These are phyloP conservation scores for Picochlorum sp. DNA, from an alignment of 139 green algal species.

Conservation along the genomic window DNA sequence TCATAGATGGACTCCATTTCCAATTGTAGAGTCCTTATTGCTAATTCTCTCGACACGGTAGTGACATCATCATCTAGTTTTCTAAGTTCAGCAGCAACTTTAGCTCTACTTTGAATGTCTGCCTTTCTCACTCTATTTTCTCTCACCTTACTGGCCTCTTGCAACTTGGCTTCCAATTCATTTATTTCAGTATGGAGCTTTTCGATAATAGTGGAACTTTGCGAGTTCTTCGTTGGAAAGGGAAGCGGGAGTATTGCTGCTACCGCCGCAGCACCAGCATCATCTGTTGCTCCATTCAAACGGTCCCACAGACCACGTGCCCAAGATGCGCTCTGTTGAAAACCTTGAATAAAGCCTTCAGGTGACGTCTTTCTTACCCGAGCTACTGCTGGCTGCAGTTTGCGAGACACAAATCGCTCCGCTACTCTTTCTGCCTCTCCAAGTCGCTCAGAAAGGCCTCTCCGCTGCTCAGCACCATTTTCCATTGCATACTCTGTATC, in stretches of 20 bases:
- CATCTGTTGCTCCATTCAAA: conserved; percentile 43
- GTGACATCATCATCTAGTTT: conserved; percentile 66
- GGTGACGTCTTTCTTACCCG: conserved; percentile 17
- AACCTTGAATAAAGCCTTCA: conserved; percentile 36
- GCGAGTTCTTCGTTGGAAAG: conserved; percentile 11
- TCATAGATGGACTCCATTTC: conserved; percentile 84
- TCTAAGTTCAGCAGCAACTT: conserved; percentile 61
- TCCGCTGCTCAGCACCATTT: neutral
- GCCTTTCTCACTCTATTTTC: conserved; percentile 64
- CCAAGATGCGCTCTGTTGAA: conserved; percentile 35
- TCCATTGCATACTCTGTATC: neutral
- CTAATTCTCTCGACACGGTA: conserved; percentile 18
- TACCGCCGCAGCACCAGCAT: conserved; percentile 2
- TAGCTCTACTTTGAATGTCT: conserved; percentile 34
- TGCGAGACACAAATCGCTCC: conserved; percentile 53
- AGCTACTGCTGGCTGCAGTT: conserved; percentile 44
- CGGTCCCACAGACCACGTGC: conserved; percentile 60
- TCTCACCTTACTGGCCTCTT: conserved; percentile 72
- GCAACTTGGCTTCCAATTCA: conserved; percentile 60
- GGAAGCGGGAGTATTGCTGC: conserved; percentile 44
- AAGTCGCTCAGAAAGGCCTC: conserved; percentile 28
- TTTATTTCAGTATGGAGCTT: conserved; percentile 52
- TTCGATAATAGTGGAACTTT: conserved; percentile 21
- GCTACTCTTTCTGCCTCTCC: conserved; percentile 55
- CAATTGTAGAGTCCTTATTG: conserved; percentile 68